phyloP scores from a whole-genome alignment of 352 stramenopile genomes.

The Phytophthora pisi region DNA sequence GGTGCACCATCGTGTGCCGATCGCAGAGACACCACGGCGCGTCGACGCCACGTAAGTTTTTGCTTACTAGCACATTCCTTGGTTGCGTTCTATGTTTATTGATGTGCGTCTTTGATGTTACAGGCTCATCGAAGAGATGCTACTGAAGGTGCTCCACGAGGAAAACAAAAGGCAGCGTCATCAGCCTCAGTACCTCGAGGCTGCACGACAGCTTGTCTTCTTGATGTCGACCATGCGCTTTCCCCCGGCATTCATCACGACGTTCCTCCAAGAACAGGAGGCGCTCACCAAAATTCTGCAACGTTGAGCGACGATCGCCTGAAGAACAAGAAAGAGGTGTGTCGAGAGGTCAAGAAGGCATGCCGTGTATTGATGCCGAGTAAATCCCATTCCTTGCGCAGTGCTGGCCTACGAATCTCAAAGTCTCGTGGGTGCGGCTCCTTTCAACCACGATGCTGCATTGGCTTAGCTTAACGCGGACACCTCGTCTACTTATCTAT shows the following conservation, averaged over 20 bases:
- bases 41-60: constrained; percentile 50
- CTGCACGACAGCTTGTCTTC: constrained; percentile 61
- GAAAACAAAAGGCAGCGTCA: constrained; percentile 24
- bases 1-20: constrained; percentile 62
- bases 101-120: neutral
- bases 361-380: too few species aligned
- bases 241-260: constrained; percentile 68
- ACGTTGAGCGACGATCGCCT: neutral
- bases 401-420: too few species aligned
- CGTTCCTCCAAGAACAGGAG: constrained; percentile 71
- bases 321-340: too few species aligned
- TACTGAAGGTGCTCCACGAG: constrained; percentile 43
- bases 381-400: too few species aligned
- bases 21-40: constrained; percentile 26
- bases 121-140: constrained; percentile 59
- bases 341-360: too few species aligned
- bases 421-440: too few species aligned
- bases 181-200: constrained; percentile 46
- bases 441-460: neutral
- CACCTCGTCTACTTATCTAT: constrained; percentile 5
- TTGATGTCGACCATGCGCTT: constrained; percentile 62
- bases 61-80: too few species aligned
- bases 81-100: constrained; percentile 28
- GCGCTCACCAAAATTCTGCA: constrained; percentile 49
- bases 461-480: neutral